Evolutionary conservation across 805 yeast species (phyloP), one percentile per base, ranked within the genome.

Genomic region (Tetrapisispora namnaoensis): DNA sequence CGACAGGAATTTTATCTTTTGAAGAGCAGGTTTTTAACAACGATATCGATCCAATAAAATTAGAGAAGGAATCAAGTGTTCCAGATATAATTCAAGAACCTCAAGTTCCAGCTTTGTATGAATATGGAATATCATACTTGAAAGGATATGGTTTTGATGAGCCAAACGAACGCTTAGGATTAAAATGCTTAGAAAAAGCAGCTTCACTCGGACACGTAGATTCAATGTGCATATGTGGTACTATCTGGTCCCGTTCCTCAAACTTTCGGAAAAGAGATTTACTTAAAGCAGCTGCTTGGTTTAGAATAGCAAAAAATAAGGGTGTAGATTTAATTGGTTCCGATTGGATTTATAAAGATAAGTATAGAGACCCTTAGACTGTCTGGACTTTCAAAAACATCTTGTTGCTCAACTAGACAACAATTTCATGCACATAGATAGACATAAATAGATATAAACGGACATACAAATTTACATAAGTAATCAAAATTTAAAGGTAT

Each of bases 281-380:
- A 44, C 62, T 66, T 42, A 69, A 76, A 56, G 86, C 91, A 2
- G 85, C 90, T 2, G 78, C 80, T 13, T 82, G 89, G 82, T 75
- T 78, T 49, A 70, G 90, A 39, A 65, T 78, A 32, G 83, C 86
- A 16, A 88, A 80, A 47, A 66, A 72, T 28, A 72, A 74, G 53
- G 89, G 89, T 3, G 75, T 75, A 21, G 75, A 72, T 53, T 66
- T 80, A 48, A 75, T 80, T 24, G 90, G 89, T 0, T 79, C 82
- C 49, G 77, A 80, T 51, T 84, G 91, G 91, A 82, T 83, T 35
- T 79, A 82, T 67, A 83, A 82, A 62, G 79, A 78, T 43, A 83
- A 83, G 68, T 83, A 84, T 57, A 61, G 70, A 66, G 58, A 63
- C 4, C 24, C 21, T 27, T 27, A 9, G 24, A 24, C 8, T n/a